Percentiles rank a stretch among this genome's conserved stretches.
Conservation (phyloP, 805 yeast species). For the Metschnikowia henanensis region DNA sequence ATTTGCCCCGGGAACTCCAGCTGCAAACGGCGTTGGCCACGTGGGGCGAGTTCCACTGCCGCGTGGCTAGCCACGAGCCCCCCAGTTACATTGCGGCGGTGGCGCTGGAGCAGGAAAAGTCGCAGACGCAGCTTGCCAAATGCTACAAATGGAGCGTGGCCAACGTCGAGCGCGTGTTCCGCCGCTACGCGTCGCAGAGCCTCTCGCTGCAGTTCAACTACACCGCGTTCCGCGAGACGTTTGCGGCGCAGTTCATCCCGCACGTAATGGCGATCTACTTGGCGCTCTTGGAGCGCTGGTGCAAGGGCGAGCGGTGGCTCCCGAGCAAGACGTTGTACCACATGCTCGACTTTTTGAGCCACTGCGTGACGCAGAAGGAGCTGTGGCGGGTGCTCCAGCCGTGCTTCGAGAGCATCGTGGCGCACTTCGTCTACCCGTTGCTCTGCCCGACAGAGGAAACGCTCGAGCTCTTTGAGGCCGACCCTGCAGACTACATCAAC, state of each 20-base stretch:
- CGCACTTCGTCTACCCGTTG: constrained; percentile 74
- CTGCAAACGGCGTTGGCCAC: constrained; percentile 46
- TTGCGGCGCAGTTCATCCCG: constrained; percentile 63
- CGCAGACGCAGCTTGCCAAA: constrained; percentile 73
- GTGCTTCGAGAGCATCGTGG: constrained; percentile 60
- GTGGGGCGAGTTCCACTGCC: constrained; percentile 81
- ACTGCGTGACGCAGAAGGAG: constrained; percentile 51
- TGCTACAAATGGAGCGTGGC: constrained; percentile 79
- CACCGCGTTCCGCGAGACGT: constrained; percentile 57
- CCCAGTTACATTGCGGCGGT: constrained; percentile 53
- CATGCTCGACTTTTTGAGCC: constrained; percentile 52
- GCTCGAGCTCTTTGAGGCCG: constrained; percentile 75
- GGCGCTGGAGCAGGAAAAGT: constrained; percentile 52
- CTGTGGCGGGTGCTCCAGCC: constrained; percentile 72
- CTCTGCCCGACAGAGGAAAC: constrained; percentile 68
- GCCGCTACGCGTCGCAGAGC: constrained; percentile 60
- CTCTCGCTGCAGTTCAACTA: constrained; percentile 48
- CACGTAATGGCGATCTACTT: constrained; percentile 66
- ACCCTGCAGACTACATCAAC: constrained; percentile 87
- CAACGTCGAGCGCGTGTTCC: constrained; percentile 68
- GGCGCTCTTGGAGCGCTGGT: constrained; percentile 72
- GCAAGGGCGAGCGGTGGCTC: constrained; percentile 64
- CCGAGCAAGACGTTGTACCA: constrained; percentile 63
- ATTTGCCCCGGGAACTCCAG: constrained; percentile 65
- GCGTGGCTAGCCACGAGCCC: constrained; percentile 56